Percentiles rank a stretch among this genome's conserved stretches.
Evolutionary conservation across 208 protist species (phyloP).

Genomic region (Acanthamoeba healyi): DNA sequence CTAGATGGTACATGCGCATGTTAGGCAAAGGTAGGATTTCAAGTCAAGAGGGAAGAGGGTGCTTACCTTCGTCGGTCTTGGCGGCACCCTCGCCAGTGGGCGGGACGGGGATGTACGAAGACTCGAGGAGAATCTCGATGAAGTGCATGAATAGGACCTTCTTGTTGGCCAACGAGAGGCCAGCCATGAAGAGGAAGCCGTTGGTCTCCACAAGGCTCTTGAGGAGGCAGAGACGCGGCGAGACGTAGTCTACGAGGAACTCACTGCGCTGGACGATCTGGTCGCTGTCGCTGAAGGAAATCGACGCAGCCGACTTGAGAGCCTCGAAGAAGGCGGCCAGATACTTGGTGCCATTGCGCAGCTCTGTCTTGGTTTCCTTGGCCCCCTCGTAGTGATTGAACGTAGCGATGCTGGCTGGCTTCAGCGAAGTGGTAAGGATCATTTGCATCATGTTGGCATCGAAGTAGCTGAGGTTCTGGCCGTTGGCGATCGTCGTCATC

Average conservation of each 20-base stretch:
- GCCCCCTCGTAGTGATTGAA: neutral
- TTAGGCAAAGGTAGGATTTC: no score
- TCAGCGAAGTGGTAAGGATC: neutral
- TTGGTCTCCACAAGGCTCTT: constrained; percentile 21
- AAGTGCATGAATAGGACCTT: constrained; percentile 58
- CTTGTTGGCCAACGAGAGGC: constrained; percentile 56
- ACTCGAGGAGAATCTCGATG: constrained; percentile 61
- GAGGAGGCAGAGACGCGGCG: constrained; percentile 34
- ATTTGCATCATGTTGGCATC: constrained; percentile 8
- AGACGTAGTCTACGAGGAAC: constrained; percentile 28
- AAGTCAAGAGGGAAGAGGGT: neutral
- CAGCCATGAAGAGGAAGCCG: constrained; percentile 63
- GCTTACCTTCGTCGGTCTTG: neutral
- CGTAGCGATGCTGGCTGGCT: neutral
- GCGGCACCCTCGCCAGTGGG: neutral
- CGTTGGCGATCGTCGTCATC: neutral
- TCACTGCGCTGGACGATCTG: neutral
- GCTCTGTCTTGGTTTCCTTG: neutral
- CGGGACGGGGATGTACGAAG: neutral
- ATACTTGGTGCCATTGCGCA: neutral
- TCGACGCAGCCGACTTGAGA: neutral
- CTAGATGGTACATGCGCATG: neutral
- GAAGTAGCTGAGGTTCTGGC: constrained; percentile 43
- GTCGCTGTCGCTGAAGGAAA: neutral
- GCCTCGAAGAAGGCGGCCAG: neutral